Evolutionary conservation across 2,329 filamentous ascomycete genomes (phyloP).

Genomic region (Venturia asperata): DNA sequence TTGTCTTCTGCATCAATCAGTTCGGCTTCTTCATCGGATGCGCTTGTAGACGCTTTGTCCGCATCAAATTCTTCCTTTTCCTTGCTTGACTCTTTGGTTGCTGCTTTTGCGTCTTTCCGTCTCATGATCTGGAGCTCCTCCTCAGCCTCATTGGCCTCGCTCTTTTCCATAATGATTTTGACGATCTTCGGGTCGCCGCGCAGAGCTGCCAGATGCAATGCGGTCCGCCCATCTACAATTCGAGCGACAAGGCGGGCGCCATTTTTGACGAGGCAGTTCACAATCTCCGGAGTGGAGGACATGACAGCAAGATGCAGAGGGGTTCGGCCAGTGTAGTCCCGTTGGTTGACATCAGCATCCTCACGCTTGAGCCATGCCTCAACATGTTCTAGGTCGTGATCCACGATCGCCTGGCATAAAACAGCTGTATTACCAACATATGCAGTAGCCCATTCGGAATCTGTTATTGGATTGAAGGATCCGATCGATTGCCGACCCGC

Average conservation of each 20-base stretch:
- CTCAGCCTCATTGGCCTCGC: conserved; percentile 63
- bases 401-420: conserved; percentile 74
- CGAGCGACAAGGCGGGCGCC: conserved; percentile 67
- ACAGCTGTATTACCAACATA: conserved; percentile 73
- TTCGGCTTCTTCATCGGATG: conserved; percentile 35
- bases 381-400: conserved; percentile 63
- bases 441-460: conserved; percentile 85
- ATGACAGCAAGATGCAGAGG: conserved; percentile 71
- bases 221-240: conserved; percentile 71
- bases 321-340: conserved; percentile 72
- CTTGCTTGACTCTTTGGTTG: conserved; percentile 15
- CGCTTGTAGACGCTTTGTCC: conserved; percentile 21
- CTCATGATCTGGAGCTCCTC: conserved; percentile 44
- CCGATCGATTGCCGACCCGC: conserved; percentile 69
- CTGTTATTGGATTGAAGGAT: conserved; percentile 71
- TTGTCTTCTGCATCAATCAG: conserved; percentile 28
- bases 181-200: conserved; percentile 64
- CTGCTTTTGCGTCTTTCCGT: conserved; percentile 15
- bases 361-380: conserved; percentile 62
- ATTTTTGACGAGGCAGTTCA: conserved; percentile 62
- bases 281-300: conserved; percentile 61
- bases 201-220: conserved; percentile 72
- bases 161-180: conserved; percentile 64
- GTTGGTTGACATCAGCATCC: conserved; percentile 60
- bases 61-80: conserved; percentile 28